These are phyloP conservation scores for Flueggea neowawraea DNA, from an alignment of 441 rosid species.

Conservation along the genomic window DNA sequence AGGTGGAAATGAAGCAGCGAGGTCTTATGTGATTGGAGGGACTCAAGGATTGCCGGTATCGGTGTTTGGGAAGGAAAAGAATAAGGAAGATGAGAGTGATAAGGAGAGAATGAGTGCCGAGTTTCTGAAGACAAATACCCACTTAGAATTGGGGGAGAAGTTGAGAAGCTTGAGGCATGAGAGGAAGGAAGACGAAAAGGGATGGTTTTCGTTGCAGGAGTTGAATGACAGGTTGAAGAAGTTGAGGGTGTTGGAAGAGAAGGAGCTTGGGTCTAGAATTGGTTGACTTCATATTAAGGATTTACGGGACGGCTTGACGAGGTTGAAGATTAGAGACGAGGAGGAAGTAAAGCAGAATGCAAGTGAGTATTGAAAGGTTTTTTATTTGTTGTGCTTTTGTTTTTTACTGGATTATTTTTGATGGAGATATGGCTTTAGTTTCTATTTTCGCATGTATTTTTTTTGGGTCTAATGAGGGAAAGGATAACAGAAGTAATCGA, in stretches of 20 bases:
- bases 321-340: background rate
- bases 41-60: slow-evolving; percentile 21
- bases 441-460: too few relatives aligned
- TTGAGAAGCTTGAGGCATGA: slow-evolving; percentile 52
- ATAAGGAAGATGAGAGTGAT: slow-evolving; percentile 11
- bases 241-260: slow-evolving; percentile 59
- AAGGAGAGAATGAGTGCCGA: slow-evolving; percentile 24
- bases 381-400: background rate
- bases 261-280: slow-evolving; percentile 16
- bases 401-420: background rate
- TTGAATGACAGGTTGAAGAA: slow-evolving; percentile 64
- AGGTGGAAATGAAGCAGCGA: slow-evolving; percentile 13
- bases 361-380: slow-evolving; percentile 21
- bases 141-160: slow-evolving; percentile 51
- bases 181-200: slow-evolving; percentile 21
- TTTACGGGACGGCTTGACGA: slow-evolving; percentile 20
- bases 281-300: background rate
- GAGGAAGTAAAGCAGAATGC: slow-evolving; percentile 16
- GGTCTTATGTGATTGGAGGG: slow-evolving; percentile 32
- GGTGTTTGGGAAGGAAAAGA: slow-evolving; percentile 33
- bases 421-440: too few relatives aligned
- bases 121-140: slow-evolving; percentile 34
- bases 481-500: too few relatives aligned
- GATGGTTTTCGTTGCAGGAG: slow-evolving; percentile 64
- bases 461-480: too few relatives aligned